These are phyloP conservation scores for Globisporangium radiosum DNA, from an alignment of 352 stramenopile species.

Conservation along the genomic window DNA sequence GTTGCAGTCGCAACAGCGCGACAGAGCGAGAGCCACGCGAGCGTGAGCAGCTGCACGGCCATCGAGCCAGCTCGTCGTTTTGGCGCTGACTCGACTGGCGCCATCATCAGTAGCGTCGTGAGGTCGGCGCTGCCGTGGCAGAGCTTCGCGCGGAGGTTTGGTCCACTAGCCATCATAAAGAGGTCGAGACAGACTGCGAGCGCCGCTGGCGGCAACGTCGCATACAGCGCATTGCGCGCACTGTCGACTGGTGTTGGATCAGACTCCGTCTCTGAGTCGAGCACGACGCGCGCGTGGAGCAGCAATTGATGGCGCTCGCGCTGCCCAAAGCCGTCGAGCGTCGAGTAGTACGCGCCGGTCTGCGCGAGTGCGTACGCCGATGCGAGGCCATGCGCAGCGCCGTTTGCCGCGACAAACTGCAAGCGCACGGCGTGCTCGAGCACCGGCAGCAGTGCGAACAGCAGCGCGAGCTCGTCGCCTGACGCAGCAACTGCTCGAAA, in stretches of 20 bases:
- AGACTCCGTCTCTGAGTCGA: background rate
- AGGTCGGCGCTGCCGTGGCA: slow-evolving; percentile 62
- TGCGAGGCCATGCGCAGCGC: slow-evolving; percentile 18
- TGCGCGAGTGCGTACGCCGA: slow-evolving; percentile 42
- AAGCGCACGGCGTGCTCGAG: slow-evolving; percentile 57
- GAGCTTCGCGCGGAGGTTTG: slow-evolving; percentile 64
- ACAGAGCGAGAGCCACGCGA: slow-evolving; percentile 24
- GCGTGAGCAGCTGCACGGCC: slow-evolving; percentile 31
- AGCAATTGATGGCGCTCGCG: slow-evolving; percentile 73
- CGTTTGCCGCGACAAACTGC: slow-evolving; percentile 47
- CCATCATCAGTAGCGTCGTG: slow-evolving; percentile 12
- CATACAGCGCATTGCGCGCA: slow-evolving; percentile 38
- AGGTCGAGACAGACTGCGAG: slow-evolving; percentile 50
- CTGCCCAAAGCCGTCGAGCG: slow-evolving; percentile 71
- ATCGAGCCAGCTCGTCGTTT: slow-evolving; percentile 9
- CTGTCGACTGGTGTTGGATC: background rate
- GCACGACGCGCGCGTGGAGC: slow-evolving; percentile 31
- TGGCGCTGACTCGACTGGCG: background rate
- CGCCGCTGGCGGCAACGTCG: slow-evolving; percentile 26
- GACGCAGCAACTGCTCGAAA: slow-evolving; percentile 16
- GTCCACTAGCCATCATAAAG: slow-evolving; percentile 69
- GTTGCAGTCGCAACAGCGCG: background rate
- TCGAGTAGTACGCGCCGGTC: slow-evolving; percentile 72
- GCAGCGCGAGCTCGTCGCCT: slow-evolving; percentile 45
- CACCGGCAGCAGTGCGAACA: slow-evolving; percentile 56